Conservation (phyloP, 2,329 filamentous ascomycete species). For the Fusarium sp. region DNA sequence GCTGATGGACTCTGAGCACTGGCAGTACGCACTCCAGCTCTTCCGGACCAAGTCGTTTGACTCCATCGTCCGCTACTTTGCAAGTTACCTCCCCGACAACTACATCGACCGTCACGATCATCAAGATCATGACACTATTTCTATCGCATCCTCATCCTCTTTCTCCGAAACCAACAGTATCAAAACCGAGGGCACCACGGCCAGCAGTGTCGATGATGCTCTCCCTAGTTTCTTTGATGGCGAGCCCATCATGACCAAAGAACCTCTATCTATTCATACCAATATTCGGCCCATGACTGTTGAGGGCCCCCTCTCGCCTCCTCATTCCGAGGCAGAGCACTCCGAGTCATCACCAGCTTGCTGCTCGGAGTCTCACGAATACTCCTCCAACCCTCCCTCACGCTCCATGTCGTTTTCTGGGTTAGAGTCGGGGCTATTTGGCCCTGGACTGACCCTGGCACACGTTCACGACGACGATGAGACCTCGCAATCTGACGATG, state of each 20-base stretch:
- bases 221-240: constrained; percentile 58
- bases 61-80: constrained; percentile 70
- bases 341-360: constrained; percentile 58
- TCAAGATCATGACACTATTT: constrained; percentile 39
- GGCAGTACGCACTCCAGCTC: constrained; percentile 69
- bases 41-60: constrained; percentile 70
- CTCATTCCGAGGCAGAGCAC: constrained; percentile 63
- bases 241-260: constrained; percentile 57
- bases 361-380: constrained; percentile 46
- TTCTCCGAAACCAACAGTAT: constrained; percentile 54
- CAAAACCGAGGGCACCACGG: constrained; percentile 52
- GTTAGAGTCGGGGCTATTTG: constrained; percentile 58
- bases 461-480: constrained; percentile 55
- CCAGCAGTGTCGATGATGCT: constrained; percentile 55
- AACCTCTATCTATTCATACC: constrained; percentile 52
- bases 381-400: constrained; percentile 55
- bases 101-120: constrained; percentile 58
- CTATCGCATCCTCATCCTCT: constrained; percentile 52
- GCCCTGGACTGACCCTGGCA: constrained; percentile 46
- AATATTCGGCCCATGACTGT: constrained; percentile 37
- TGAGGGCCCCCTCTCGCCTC: constrained; percentile 52
- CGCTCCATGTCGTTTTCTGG: constrained; percentile 66
- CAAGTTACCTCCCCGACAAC: constrained; percentile 67
- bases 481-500: constrained; percentile 59
- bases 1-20: constrained; percentile 69